Conservation (phyloP, 768 basidiomycete species). For the Pilatotrama ljubarskyi region DNA sequence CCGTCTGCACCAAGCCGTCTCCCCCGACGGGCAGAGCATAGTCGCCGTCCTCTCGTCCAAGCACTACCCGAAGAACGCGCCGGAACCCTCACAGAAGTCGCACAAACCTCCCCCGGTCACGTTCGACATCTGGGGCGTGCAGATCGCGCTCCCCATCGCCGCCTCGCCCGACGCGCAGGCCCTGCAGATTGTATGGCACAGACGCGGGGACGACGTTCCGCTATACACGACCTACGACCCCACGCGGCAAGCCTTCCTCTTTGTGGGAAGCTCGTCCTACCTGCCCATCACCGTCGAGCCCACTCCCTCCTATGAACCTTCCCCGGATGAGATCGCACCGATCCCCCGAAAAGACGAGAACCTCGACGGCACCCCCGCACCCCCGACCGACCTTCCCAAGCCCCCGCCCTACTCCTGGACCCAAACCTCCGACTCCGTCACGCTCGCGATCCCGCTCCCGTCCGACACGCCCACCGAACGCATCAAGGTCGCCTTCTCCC, state of each 20-base stretch:
- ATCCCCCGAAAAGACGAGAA: conserved; percentile 65
- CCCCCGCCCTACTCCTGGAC: conserved; percentile 93
- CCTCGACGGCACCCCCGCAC: conserved; percentile 40
- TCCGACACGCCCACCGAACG: conserved; percentile 58
- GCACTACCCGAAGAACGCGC: conserved; percentile 33
- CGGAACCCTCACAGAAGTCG: conserved; percentile 2
- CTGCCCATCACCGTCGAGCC: conserved; percentile 38
- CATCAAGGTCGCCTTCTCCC: conserved; percentile 69
- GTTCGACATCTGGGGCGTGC: conserved; percentile 69
- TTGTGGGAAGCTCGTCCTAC: conserved; percentile 62
- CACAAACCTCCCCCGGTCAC: conserved; percentile 36
- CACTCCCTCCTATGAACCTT: conserved; percentile 51
- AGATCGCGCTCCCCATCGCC: conserved; percentile 46
- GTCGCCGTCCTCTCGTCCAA: conserved; percentile 61
- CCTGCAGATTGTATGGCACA: conserved; percentile 66
- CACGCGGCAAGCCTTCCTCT: conserved; percentile 47
- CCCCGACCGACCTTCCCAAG: conserved; percentile 36
- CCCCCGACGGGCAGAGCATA: conserved; percentile 38
- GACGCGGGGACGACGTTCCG: conserved; percentile 71
- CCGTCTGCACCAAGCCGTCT: conserved; percentile 45
- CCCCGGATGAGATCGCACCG: conserved; percentile 64
- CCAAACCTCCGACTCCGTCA: conserved; percentile 81
- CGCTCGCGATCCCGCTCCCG: conserved; percentile 82
- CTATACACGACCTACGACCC: conserved; percentile 52
- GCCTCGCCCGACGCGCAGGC: conserved; percentile 35